phyloP scores from a whole-genome alignment of 2,329 filamentous ascomycete species.

The Diplodia corticola region DNA sequence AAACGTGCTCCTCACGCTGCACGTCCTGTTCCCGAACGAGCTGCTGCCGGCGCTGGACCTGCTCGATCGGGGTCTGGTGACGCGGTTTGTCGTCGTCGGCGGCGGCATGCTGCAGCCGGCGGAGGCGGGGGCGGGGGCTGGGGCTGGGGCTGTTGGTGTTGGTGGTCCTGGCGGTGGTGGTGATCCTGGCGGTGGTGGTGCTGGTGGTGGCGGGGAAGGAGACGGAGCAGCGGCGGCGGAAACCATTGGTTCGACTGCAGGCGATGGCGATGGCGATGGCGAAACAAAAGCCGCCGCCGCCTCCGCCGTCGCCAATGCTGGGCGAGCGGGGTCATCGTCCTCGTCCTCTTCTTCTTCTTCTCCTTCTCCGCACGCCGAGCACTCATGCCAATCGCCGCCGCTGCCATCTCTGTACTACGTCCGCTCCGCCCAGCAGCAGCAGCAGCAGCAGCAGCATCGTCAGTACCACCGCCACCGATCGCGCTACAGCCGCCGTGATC shows the following conservation, averaged over 20 bases:
- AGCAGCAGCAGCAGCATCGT: conserved; percentile 46
- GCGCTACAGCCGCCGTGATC: conserved; percentile 29
- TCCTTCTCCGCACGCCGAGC: not conserved
- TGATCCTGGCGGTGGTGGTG: not conserved
- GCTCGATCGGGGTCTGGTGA: conserved; percentile 75
- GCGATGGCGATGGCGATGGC: not conserved
- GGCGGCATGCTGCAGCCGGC: not conserved
- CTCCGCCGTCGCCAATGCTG: not conserved
- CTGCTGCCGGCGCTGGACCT: conserved; percentile 85
- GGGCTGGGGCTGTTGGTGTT: too few relatives aligned
- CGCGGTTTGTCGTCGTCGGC: conserved; percentile 42
- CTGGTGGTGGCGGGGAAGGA: not conserved
- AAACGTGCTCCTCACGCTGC: conserved; percentile 70
- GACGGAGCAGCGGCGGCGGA: not conserved
- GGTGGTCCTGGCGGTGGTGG: not conserved
- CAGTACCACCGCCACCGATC: conserved; percentile 36
- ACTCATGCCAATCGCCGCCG: not conserved
- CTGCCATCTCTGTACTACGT: conserved; percentile 58
- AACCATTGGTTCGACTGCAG: not conserved
- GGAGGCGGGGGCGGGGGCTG: too few relatives aligned
- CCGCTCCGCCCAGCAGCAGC: conserved; percentile 54
- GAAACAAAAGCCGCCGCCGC: not conserved
- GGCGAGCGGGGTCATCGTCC: not conserved
- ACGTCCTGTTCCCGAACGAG: conserved; percentile 79
- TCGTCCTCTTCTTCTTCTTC: too few relatives aligned